phyloP scores from a whole-genome alignment of 257 asterid genomes.

The Solanum ossicruentum region DNA sequence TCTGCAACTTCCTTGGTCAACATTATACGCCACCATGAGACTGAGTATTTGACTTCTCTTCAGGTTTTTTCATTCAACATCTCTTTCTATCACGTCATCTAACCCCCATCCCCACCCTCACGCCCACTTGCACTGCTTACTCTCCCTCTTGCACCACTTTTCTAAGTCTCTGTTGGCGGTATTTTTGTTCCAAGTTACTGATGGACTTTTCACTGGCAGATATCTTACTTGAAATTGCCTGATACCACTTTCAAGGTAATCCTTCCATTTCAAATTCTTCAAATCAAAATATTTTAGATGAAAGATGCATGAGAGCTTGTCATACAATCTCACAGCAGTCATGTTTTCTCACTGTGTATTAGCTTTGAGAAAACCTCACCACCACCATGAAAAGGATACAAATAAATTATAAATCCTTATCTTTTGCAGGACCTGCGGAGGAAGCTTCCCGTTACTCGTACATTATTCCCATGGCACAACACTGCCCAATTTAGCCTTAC shows the following conservation, averaged over 20 bases:
- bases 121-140: not conserved
- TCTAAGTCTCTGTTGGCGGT: not conserved
- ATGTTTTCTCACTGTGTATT: not conserved
- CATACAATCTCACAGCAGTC: not conserved
- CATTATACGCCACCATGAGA: constrained; percentile 84
- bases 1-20: constrained; percentile 53
- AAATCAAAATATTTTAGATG: not conserved
- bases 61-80: constrained; percentile 33
- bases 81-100: not conserved
- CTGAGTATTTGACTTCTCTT: constrained; percentile 67
- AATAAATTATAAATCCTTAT: not conserved
- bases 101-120: not conserved
- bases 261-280: not conserved
- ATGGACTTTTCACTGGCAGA: constrained; percentile 32
- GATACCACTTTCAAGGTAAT: constrained; percentile 96
- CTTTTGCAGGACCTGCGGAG: constrained; percentile 77
- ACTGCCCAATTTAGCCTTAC: constrained; percentile 80
- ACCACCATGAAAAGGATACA: not conserved
- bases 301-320: not conserved
- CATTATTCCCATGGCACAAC: constrained; percentile 93
- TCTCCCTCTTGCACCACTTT: not conserved
- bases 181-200: not conserved
- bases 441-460: constrained; percentile 95
- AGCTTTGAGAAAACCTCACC: not conserved
- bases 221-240: constrained; percentile 60